These are phyloP conservation scores for Phylloporus arenicola DNA, from an alignment of 768 basidiomycete genomes.

Conservation along the genomic window DNA sequence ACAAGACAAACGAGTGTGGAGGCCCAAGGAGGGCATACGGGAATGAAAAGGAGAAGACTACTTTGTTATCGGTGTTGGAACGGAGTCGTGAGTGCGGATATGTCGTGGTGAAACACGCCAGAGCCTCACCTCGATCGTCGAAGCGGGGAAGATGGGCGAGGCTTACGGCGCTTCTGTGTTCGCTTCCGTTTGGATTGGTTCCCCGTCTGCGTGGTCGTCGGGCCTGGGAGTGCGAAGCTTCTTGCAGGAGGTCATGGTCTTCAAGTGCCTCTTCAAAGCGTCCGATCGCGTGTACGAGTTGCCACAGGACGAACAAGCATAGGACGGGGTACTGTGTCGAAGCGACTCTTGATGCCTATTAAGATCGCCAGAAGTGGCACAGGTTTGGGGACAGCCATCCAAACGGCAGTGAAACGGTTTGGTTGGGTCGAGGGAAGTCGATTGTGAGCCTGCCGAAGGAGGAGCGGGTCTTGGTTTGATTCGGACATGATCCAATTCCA, in stretches of 20 bases:
- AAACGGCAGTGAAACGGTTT: constrained; percentile 22
- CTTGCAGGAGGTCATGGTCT: constrained; percentile 25
- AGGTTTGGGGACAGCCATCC: constrained; percentile 24
- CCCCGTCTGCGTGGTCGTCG: constrained; percentile 1
- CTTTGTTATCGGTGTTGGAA: not conserved
- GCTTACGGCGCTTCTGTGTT: constrained; percentile 13
- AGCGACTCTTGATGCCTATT: constrained; percentile 28
- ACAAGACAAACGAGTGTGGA: not conserved
- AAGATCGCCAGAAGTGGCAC: constrained; percentile 25
- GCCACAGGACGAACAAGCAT: constrained; percentile 20
- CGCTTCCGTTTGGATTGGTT: constrained; percentile 10
- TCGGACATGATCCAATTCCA: constrained; percentile 11
- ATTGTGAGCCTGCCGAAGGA: not conserved
- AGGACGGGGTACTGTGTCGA: constrained; percentile 21
- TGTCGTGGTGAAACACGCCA: constrained; percentile 12
- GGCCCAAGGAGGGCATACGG: not conserved
- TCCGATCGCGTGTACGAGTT: constrained; percentile 29
- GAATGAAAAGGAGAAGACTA: not conserved
- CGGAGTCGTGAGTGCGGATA: not conserved
- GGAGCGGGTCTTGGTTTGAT: constrained; percentile 8
- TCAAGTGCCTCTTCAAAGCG: constrained; percentile 32
- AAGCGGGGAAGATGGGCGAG: not conserved
- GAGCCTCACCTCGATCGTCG: constrained; percentile 15
- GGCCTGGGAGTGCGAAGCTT: constrained; percentile 16
- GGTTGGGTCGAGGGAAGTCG: constrained; percentile 2